Evolutionary conservation across 2,329 filamentous ascomycete genomes (phyloP), one percentile per base, ranked within the genome.

Genomic region (Trichoderma sp.): DNA sequence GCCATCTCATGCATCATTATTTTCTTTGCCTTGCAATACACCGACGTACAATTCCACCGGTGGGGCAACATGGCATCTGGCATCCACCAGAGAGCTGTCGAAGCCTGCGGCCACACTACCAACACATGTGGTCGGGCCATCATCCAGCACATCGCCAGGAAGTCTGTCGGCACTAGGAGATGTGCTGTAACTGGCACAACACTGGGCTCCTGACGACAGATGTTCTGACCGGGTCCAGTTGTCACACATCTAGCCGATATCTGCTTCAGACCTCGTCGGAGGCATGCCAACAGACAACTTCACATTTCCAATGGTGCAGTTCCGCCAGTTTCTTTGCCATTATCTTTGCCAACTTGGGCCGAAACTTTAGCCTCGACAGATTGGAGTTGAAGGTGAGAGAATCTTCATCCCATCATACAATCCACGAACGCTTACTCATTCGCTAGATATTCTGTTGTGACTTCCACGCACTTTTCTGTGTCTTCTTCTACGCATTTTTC

Each of bases 1-100:
- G 88, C 88, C 71, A 85, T 90, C 65, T 81, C 87, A 0, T 88
- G 83, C 71, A 85, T 90, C 76, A 81, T 90, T 77, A 88, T 89
- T 77, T 88, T 90, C 83, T 90, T 90, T 78, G 83, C 85, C 16
- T 80, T 89, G 16, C 85, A 88, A 77, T 87, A 85, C 77, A 83
- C 84, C n/a, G 83, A 82, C 6, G 81, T 84, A 5, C 79, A 84
- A 27, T 79, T 89, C 62, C 77, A 85, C 9, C 89, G 87, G 87
- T 89, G 87, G 87, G 87, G 87, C 41, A 89, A 88, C 78, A 81
- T 78, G 21, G 82, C 85, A 14, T 81, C 84, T 4, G 81, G 82
- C n/a, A 77, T 83, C 35, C 35, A 38, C 35, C 35, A 38, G 35
- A 38, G 35, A 38, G 35, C 35, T 38, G 35, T 38, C 14, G 2